Base-by-base conservation (phyloP, 768 basidiomycete species). In the Pluteus cervinus region DNA sequence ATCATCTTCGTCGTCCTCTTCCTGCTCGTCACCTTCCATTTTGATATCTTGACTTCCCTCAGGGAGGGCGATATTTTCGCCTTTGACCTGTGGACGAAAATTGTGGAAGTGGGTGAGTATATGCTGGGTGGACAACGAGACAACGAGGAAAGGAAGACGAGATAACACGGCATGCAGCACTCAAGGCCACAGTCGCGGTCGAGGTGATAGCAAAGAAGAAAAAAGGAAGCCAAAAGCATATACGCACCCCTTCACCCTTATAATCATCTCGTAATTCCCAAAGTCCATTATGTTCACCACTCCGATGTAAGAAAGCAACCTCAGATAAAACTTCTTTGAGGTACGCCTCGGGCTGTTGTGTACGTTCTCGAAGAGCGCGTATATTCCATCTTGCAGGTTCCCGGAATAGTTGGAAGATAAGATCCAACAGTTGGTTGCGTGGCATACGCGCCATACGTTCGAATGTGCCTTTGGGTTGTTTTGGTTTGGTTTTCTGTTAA, bases 371-470 rank as follows among this genome's bases (percentile, higher is more conserved):
- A 37, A 91, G 63, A 2, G 74, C 63, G 46, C 81, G 81, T 55
- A 91, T 79, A 41, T 76, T 68, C 91, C 91, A 97, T 35, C 78
- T 79, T n/a, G 81, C 74, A 29, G 73, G 73, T 43, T 89, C 79
- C 42, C 76, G 73, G 68, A 93, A 97, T 5, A 81, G 66, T 2
- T 61, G 48, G 61, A 93, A 93, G 28, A 96, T 69, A 38, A 82
- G 63, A 56, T 96, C 89, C 57, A 90, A 69, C 6, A 96, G 73
- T 53, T 93, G 85, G 61, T 90, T 85, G 38, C 83, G 73, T 5
- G 89, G 88, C 62, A 96, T 81, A 55, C 92, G 86, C n/a, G 86
- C 82, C 76, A 87, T 85, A 48, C 86, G 84, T 59, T 92, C 88
- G 62, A 85, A 85, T 10, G 74, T 65, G 20, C 82, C 82, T 48